These are phyloP conservation scores for Xenoacremonium recifei DNA, from an alignment of 2,329 filamentous ascomycete genomes.

Conservation along the genomic window DNA sequence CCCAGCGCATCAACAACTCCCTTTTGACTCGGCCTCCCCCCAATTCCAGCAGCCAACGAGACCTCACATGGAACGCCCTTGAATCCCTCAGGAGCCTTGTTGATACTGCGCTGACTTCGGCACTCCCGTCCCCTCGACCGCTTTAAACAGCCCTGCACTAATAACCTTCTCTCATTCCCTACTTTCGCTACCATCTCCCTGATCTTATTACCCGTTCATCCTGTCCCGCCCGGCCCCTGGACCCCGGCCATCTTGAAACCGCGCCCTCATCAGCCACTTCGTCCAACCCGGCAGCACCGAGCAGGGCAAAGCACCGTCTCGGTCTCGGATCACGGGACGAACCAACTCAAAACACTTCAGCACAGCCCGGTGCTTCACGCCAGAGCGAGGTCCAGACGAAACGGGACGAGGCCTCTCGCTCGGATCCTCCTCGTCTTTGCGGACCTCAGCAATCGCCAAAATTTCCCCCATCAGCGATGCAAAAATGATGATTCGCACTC, in stretches of 20 bases:
- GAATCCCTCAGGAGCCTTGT: no score
- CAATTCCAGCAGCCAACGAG: no score
- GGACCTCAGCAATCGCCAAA: no score
- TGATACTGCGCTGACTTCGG: no score
- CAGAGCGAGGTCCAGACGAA: not conserved
- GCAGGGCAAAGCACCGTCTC: not conserved
- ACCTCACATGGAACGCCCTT: no score
- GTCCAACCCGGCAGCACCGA: slow-evolving; percentile 22
- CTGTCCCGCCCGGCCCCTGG: slow-evolving; percentile 13
- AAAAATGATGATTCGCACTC: slow-evolving; percentile 36
- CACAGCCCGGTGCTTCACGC: not conserved
- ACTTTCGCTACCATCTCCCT: slow-evolving; percentile 1
- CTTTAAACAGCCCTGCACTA: not conserved
- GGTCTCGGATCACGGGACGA: no score
- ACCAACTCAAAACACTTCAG: not conserved
- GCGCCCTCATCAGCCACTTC: slow-evolving; percentile 18
- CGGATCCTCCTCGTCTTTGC: slow-evolving; percentile 6
- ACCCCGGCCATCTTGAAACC: slow-evolving; percentile 28
- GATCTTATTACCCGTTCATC: not conserved
- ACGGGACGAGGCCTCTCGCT: not conserved
- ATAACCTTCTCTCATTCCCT: not conserved
- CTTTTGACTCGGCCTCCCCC: no score
- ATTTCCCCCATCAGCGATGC: slow-evolving; percentile 29
- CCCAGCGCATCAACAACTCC: no score
- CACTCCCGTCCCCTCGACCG: not conserved